These are phyloP conservation scores for Cryptosporidium tyzzeri DNA, from an alignment of 169 alveolate species.

Conservation along the genomic window DNA sequence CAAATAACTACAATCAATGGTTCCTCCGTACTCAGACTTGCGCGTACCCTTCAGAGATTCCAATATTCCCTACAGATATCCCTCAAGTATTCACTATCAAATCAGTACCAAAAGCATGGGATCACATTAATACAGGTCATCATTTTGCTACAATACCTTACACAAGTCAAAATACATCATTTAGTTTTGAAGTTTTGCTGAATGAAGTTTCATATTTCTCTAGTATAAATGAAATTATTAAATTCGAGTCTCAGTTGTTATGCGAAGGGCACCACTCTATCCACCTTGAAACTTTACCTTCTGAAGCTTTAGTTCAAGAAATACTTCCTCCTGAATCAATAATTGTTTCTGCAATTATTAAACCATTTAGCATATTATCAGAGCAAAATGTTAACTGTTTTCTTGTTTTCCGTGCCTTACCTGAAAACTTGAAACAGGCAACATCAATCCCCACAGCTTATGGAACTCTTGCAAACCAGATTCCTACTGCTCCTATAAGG, in stretches of 20 bases:
- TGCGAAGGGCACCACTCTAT: slow-evolving; percentile 48
- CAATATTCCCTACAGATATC: slow-evolving; percentile 59
- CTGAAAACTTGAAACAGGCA: not conserved
- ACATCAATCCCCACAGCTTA: slow-evolving; percentile 18
- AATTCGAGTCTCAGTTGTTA: slow-evolving; percentile 31
- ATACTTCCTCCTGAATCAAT: slow-evolving; percentile 52
- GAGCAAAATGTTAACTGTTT: slow-evolving; percentile 59
- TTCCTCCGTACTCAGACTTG: slow-evolving; percentile 67
- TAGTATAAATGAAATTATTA: not conserved
- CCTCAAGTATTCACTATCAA: slow-evolving; percentile 52
- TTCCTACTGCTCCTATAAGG: slow-evolving; percentile 44
- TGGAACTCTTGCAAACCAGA: slow-evolving; percentile 62
- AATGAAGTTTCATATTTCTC: slow-evolving; percentile 14
- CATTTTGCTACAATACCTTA: slow-evolving; percentile 45
- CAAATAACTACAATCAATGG: slow-evolving; percentile 72
- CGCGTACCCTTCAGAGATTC: slow-evolving; percentile 45
- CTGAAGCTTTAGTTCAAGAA: slow-evolving; percentile 5
- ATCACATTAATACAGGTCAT: slow-evolving; percentile 54
- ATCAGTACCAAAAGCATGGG: slow-evolving; percentile 60
- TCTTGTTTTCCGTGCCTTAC: slow-evolving; percentile 49
- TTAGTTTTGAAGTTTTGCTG: slow-evolving; percentile 45
- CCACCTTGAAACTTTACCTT: slow-evolving; percentile 42
- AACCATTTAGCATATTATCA: slow-evolving; percentile 30
- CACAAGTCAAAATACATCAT: slow-evolving; percentile 17
- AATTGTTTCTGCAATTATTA: slow-evolving; percentile 56